A percentile compares a stretch with the other conserved stretches of the same genome.
Evolutionary conservation across 2,329 filamentous ascomycete species (phyloP).

Genomic region (Aureobasidium leucospermi): DNA sequence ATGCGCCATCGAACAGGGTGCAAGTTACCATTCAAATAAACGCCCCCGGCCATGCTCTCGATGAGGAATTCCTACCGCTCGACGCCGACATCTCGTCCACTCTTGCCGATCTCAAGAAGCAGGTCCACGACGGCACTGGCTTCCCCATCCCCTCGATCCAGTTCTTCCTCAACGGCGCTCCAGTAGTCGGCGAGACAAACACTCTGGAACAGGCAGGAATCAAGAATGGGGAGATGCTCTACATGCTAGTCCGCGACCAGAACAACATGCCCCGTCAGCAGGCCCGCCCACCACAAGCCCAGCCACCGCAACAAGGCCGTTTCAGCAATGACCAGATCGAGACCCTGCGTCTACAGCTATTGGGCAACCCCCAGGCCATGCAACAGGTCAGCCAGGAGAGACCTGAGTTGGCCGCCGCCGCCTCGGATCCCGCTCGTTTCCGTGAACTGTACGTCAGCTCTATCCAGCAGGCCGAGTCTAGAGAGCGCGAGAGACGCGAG

Average conservation of each 20-base stretch:
- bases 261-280: slow-evolving; percentile 41
- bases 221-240: slow-evolving; percentile 85
- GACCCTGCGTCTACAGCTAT: slow-evolving; percentile 70
- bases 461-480: slow-evolving; percentile 62
- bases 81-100: slow-evolving; percentile 79
- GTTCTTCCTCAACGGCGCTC: slow-evolving; percentile 82
- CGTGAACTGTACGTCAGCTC: slow-evolving; percentile 62
- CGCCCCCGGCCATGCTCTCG: slow-evolving; percentile 58
- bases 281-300: slow-evolving; percentile 25
- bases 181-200: slow-evolving; percentile 68
- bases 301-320: slow-evolving; percentile 12
- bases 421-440: slow-evolving; percentile 71
- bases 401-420: slow-evolving; percentile 67
- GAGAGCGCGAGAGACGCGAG: slow-evolving; percentile 69
- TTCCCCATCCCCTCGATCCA: slow-evolving; percentile 68
- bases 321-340: slow-evolving; percentile 54
- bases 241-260: slow-evolving; percentile 59
- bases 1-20: slow-evolving; percentile 45
- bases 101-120: slow-evolving; percentile 75
- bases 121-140: slow-evolving; percentile 75
- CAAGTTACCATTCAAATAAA: slow-evolving; percentile 81
- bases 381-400: slow-evolving; percentile 63
- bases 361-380: slow-evolving; percentile 68
- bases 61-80: slow-evolving; percentile 70
- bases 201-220: slow-evolving; percentile 78